phyloP scores from a whole-genome alignment of 116 monocot species.

The Phalaenopsis hybrid region DNA sequence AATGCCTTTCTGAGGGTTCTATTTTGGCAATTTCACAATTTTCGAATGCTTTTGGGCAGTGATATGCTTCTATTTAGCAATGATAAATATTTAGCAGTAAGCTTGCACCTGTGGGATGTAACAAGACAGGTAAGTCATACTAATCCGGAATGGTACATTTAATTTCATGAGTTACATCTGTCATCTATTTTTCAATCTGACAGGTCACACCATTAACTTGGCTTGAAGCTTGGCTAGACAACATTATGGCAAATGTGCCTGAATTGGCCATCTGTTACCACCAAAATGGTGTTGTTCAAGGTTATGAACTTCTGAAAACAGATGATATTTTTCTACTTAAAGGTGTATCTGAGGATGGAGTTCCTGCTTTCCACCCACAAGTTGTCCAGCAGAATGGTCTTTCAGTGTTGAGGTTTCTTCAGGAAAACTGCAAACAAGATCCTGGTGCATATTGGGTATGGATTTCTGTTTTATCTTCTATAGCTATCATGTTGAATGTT shows the following conservation, averaged over 20 bases:
- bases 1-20: conserved; percentile 75
- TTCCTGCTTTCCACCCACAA: conserved; percentile 93
- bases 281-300: conserved; percentile 94
- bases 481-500: neutral
- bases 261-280: conserved; percentile 98
- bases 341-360: conserved; percentile 91
- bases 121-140: conserved; percentile 59
- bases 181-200: conserved; percentile 12
- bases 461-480: neutral
- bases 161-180: conserved; percentile 4
- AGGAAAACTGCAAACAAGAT: conserved; percentile 96
- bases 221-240: conserved; percentile 99
- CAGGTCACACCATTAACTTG: conserved; percentile 90
- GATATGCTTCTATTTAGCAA: conserved; percentile 97
- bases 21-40: conserved; percentile 98
- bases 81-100: conserved; percentile 96
- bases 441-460: conserved; percentile 99
- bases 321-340: conserved; percentile 95
- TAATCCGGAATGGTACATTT: neutral
- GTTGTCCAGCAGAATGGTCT: conserved; percentile 95
- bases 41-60: conserved; percentile 95
- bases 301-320: conserved; percentile 93
- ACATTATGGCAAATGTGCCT: conserved; percentile 96
- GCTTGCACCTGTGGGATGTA: conserved; percentile 93
- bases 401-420: conserved; percentile 89